phyloP scores from a whole-genome alignment of 257 asterid genomes.

The Jasminum sambac region DNA sequence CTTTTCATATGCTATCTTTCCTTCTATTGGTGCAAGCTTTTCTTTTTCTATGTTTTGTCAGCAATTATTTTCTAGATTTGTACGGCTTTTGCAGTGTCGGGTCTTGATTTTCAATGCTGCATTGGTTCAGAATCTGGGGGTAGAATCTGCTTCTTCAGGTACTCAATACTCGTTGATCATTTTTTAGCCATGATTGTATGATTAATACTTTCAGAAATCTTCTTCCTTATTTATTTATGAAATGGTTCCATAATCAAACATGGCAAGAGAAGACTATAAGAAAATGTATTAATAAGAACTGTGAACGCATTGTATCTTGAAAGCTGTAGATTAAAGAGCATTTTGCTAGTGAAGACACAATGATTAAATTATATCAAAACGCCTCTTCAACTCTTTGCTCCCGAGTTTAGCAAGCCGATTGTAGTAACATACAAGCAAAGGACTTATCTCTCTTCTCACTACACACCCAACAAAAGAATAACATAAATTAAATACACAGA shows the following conservation, averaged over 20 bases:
- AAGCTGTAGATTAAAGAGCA: background rate
- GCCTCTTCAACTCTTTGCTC: background rate
- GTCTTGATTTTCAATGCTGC: background rate
- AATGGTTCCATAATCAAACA: background rate
- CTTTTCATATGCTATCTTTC: background rate
- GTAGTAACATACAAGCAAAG: constrained; percentile 9
- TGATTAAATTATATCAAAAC: background rate
- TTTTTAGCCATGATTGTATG: background rate
- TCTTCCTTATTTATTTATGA: background rate
- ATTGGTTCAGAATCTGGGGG: background rate
- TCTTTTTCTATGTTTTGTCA: background rate
- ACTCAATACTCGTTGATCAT: background rate
- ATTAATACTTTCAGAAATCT: background rate
- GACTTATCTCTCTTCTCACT: constrained; percentile 8
- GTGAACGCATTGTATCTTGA: background rate
- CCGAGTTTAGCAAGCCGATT: background rate
- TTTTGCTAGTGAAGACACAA: background rate
- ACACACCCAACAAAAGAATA: constrained; percentile 2
- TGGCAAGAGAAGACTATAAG: background rate
- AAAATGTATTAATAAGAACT: background rate
- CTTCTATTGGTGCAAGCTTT: background rate
- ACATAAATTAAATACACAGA: background rate
- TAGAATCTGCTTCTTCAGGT: background rate
- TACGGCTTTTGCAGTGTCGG: background rate
- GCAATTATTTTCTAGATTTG: background rate